Evolutionary conservation across 176 grass and related monocot genomes (phyloP), one percentile per base, ranked within the genome.

Genomic region (Pharus latifolius): DNA sequence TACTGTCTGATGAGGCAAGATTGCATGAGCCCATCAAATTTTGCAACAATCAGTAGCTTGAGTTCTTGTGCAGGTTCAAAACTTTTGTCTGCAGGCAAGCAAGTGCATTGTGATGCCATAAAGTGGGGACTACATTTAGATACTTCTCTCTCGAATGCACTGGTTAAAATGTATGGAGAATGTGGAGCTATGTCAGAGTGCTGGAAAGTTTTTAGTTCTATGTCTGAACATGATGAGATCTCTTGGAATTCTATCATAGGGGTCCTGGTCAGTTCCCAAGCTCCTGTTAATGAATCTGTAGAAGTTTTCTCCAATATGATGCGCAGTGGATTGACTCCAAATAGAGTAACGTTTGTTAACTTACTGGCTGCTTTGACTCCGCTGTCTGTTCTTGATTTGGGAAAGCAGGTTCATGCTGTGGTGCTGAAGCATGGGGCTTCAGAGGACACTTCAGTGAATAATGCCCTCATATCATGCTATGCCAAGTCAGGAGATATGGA

Each of bases 241-340:
- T 95, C 87, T 49, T 95, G 91, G 87, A 95, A 95, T 32, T 84
- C 86, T 74, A 84, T 95, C 43, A 87, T 90, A 48, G 87, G 91
- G 29, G 80, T 82, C 69, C 71, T 90, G 55, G 73, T 72, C 37
- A 84, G 53, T 75, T 90, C 69, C 31, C 68, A 72, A 59, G 63
- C 60, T 49, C 70, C 77, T 47, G 33, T 78, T 33, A 38, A 61
- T 61, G 79, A 90, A 71, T 78, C 62, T 22, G 30, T 90, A 31
- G 47, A 68, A 28, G 57, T 87, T 75, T 84, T 95, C 59, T 70
- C 72, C 66, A 73, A 84, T 56, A 90, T 95, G 87, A 84, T 81
- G 77, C 85, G 83, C 44, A 81, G 74, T 55, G 87, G 79, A 8
- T 58, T 78, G 50, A 24, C 10, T 14, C 91, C 87, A 55, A 95